Evolutionary conservation across 2,329 filamentous ascomycete genomes (phyloP), one percentile per base, ranked within the genome.

Genomic region (Samsoniella hepiali): DNA sequence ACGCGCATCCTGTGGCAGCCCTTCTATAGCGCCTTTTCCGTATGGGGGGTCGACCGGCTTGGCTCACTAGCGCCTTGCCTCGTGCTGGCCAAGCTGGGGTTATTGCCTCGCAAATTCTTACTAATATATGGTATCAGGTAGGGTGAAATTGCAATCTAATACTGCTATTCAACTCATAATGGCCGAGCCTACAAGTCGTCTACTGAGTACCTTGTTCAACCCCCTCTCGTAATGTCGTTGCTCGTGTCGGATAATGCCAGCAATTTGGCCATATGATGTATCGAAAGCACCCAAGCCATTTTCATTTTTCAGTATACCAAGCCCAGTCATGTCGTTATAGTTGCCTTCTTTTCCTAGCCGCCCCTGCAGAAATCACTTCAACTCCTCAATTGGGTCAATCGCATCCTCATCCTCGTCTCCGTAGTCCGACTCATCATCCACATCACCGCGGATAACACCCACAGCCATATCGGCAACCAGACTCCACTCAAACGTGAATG

Each of bases 401-500:
- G 32, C n/a, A n/a, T 45, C 56, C 13, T 58, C 56, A 11, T 60
- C 47, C 47, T 32, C 58, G 11, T 60, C 58, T 2, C 34, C 45
- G 27, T 60, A 60, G 10, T 60, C 58, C 45, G 32, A 40, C 22
- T 59, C 57, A 27, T 51, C 45, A 8, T 60, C 58, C 27, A 11
- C 22, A 17, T 60, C 47, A 10, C 58, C 58, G 29, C 53, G 58
- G 32, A 51, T 34, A 6, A 51, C 44, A 13, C 45, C 47, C 27
- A 38, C 44, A 1, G 58, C 58, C 58, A 51, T 53, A 27, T 53
- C 47, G 27, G 58, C 22, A 4, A 60, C 58, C 58, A 53, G 38
- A 40, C 49, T 42, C 58, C 58, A 53, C 36, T 60, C 58, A 42
- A 51, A 51, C 36, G 47, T 49, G 34, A 60, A 53, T 11, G 58